Evolutionary conservation across 139 green algal genomes (phyloP).

Genomic region (Penium margaritaceum): DNA sequence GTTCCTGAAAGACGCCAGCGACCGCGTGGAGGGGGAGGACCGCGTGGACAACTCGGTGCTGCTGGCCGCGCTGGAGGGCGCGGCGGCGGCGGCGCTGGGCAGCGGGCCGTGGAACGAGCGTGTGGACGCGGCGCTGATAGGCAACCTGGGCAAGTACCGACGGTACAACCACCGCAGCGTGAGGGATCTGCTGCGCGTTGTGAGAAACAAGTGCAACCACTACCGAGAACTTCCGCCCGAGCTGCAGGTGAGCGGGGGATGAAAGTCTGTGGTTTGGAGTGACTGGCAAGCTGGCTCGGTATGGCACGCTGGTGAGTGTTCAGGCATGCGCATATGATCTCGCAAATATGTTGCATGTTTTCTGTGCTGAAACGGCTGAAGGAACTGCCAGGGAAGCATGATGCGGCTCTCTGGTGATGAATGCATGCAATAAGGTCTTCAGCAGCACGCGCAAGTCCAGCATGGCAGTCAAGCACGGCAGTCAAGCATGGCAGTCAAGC

Average conservation of each 20-base stretch:
- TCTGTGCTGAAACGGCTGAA: too few species aligned
- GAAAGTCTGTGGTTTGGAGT: too few species aligned
- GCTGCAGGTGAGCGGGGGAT: conserved; percentile 26
- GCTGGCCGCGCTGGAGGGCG: conserved; percentile 38
- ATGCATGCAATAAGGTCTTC: too few species aligned
- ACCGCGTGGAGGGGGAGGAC: conserved; percentile 83
- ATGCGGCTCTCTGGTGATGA: too few species aligned
- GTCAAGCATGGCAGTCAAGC: too few species aligned
- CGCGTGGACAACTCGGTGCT: conserved; percentile 47
- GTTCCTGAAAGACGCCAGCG: conserved; percentile 76
- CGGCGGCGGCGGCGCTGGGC: not conserved
- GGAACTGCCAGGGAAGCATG: too few species aligned
- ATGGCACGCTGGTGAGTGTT: too few species aligned
- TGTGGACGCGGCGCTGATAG: conserved; percentile 68
- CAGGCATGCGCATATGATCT: too few species aligned
- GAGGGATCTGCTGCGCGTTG: conserved; percentile 90
- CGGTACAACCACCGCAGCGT: conserved; percentile 56
- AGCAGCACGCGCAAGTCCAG: too few species aligned
- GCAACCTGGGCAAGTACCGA: conserved; percentile 77
- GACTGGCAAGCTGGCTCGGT: too few species aligned
- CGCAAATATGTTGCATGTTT: too few species aligned
- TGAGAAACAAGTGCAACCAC: conserved; percentile 96
- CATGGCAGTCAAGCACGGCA: too few species aligned
- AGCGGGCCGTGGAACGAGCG: conserved; percentile 62
- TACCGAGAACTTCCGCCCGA: conserved; percentile 81